Percentiles rank a stretch among this genome's conserved stretches.
Evolutionary conservation across 495 filamentous ascomycete genomes (phyloP).

Genomic region (Neurospora sp.): DNA sequence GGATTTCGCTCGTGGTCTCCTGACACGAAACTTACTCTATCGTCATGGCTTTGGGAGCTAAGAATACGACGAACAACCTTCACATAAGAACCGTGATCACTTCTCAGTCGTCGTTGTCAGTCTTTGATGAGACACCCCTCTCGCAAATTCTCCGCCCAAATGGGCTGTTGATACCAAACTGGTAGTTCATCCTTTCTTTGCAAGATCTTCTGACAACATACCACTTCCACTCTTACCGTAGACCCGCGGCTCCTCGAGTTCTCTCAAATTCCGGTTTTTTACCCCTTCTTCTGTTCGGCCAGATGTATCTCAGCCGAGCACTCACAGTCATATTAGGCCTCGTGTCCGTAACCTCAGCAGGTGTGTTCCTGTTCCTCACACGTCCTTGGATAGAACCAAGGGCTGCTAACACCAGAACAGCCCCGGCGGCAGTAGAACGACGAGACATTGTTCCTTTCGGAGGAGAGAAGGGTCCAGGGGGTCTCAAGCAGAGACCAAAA

Average conservation of each 20-base stretch:
- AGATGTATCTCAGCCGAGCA: neutral
- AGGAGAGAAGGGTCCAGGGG: neutral
- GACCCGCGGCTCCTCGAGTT: neutral
- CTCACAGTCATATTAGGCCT: neutral
- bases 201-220: neutral
- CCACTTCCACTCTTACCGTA: neutral
- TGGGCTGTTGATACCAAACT: neutral
- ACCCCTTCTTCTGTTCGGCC: neutral
- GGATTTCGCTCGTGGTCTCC: neutral
- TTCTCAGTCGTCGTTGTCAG: neutral
- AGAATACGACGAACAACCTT: neutral
- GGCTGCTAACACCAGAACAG: neutral
- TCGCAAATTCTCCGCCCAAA: neutral
- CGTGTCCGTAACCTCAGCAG: neutral
- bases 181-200: neutral
- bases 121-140: neutral
- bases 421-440: neutral
- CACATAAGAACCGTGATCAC: neutral
- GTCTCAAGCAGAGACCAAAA: neutral
- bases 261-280: neutral
- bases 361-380: neutral
- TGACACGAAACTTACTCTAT: neutral
- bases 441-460: neutral
- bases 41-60: neutral
- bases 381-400: neutral